Conservation (phyloP, 129 eudicot species). For the Artemisia tridentata region DNA sequence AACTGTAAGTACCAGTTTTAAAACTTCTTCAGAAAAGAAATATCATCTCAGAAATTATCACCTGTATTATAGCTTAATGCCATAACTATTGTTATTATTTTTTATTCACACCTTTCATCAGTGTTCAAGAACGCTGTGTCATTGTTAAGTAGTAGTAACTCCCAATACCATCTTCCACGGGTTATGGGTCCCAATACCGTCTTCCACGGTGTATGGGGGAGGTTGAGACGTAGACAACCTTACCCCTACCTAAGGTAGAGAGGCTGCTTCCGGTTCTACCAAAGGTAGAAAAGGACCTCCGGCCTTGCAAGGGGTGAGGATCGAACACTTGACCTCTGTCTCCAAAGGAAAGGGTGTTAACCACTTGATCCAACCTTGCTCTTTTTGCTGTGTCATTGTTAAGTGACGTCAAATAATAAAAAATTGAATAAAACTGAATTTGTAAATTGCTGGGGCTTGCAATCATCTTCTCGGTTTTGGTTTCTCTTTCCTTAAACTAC, state of each 20-base stretch:
- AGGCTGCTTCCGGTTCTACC: no score
- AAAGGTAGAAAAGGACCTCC: no score
- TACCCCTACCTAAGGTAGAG: no score
- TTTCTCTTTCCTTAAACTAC: not conserved
- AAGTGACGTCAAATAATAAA: conserved; percentile 1
- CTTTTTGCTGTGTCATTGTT: not conserved
- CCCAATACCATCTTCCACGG: no score
- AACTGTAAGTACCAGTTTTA: conserved; percentile 33
- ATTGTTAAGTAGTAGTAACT: not conserved
- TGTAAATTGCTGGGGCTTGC: conserved; percentile 4
- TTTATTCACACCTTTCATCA: not conserved
- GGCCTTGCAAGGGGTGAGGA: no score
- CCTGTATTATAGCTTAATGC: not conserved
- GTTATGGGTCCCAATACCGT: no score
- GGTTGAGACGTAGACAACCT: no score
- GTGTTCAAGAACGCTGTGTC: not conserved
- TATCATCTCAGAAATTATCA: not conserved
- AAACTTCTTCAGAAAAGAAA: not conserved
- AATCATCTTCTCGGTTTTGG: not conserved
- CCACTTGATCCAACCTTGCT: no score
- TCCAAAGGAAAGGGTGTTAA: no score
- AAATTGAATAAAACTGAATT: conserved; percentile 6
- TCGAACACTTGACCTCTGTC: no score
- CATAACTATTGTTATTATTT: not conserved
- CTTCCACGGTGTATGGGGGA: no score